Evolutionary conservation across 306 rosid species (phyloP), one percentile per base, ranked within the genome.

Genomic region (Quercus gilva): DNA sequence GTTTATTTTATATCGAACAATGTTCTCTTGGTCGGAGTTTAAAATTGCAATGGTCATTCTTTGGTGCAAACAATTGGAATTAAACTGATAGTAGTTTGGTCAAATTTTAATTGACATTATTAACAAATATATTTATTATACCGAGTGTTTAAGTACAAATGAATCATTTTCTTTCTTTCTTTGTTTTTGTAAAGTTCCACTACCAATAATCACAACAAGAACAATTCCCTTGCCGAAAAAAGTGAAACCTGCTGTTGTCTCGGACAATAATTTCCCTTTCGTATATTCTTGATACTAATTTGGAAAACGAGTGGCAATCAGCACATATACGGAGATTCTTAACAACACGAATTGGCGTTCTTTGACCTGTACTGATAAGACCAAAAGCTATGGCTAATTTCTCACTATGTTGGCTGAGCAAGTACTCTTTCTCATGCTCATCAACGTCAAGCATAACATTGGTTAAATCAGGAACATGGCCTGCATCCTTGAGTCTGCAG

Each of bases 301-400:
- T 91, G 79, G 91, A 88, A 57, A 90, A 91, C 58, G 91, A 73
- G 85, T 94, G 95, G 77, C 98, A 91, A 78, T 91, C 97, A 41
- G 90, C 85, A 86, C 95, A 94, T 81, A 86, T 91, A 63, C 97
- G 58, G 63, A 94, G 92, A 83, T 93, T 91, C 86, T 94, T 94
- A 2, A 86, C 88, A 10, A 92, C 86, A 68, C 96, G 87, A 82
- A 94, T 84, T 17, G 92, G 89, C 72, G 78, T 29, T 6, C 88
- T 80, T 69, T 53, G 81, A 28, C 67, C 76, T 60, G 91, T 90
- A 56, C 84, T 78, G 33, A 92, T 88, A 18, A 92, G 87, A 52
- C 97, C 97, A 67, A 85, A 90, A 75, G 98, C 90, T 75, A 92
- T 84, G 81, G 96, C 97, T 60, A 87, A 81, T 77, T 94, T 94